A percentile compares a stretch with the other conserved stretches of the same genome.
Evolutionary conservation across 257 asterid species (phyloP).

Genomic region (Nicotiana benthamiana): DNA sequence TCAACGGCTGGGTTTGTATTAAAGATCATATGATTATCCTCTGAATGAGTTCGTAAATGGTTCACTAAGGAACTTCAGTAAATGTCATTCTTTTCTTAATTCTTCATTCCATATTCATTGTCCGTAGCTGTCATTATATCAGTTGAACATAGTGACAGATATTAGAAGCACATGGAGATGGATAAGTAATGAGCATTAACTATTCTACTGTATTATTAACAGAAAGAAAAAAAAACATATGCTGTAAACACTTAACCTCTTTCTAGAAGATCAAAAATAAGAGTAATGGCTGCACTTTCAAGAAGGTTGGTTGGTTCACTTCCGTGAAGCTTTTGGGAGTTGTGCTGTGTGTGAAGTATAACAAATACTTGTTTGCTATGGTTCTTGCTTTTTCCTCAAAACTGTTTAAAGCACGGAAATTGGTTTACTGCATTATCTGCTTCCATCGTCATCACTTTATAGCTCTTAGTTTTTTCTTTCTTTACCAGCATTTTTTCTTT

Average conservation of each 20-base stretch:
- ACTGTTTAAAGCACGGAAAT: not conserved
- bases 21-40: not conserved
- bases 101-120: not conserved
- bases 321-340: not conserved
- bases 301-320: not conserved
- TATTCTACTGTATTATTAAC: not conserved
- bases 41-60: not conserved
- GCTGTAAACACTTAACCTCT: not conserved
- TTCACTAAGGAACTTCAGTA: not conserved
- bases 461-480: not conserved
- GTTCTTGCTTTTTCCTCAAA: not conserved
- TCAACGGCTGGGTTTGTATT: not conserved
- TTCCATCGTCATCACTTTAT: not conserved
- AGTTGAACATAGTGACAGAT: not conserved
- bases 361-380: not conserved
- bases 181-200: not conserved
- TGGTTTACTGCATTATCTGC: not conserved
- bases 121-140: not conserved
- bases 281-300: not conserved
- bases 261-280: not conserved
- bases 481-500: not conserved
- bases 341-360: not conserved
- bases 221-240: not conserved
- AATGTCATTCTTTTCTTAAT: not conserved
- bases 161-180: not conserved